These are phyloP conservation scores for Xerocomellus dryophilus DNA, from an alignment of 768 basidiomycete genomes.

Conservation along the genomic window DNA sequence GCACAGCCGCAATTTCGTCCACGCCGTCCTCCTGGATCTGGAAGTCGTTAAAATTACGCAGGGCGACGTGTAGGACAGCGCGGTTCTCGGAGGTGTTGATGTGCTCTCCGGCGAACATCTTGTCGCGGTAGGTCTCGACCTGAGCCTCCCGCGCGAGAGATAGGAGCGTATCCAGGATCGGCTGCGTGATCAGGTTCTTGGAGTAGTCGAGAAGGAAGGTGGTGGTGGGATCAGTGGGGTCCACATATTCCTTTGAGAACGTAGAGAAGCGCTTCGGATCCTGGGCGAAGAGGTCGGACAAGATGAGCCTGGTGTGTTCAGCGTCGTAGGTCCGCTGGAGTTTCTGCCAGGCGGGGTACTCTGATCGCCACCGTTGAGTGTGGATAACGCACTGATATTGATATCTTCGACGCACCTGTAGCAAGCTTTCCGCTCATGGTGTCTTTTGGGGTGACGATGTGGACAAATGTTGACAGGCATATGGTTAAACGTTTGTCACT, in stretches of 20 bases:
- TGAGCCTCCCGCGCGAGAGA: slow-evolving; percentile 80
- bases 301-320: slow-evolving; percentile 68
- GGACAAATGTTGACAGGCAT: slow-evolving; percentile 1
- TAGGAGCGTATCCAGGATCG: slow-evolving; percentile 76
- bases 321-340: slow-evolving; percentile 81
- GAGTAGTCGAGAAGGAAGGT: slow-evolving; percentile 94
- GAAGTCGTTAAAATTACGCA: slow-evolving; percentile 78
- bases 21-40: slow-evolving; percentile 78
- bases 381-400: neutral
- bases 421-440: slow-evolving; percentile 65
- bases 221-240: slow-evolving; percentile 60
- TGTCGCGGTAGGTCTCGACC: slow-evolving; percentile 80
- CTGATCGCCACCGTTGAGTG: slow-evolving; percentile 39
- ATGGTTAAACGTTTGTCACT: neutral
- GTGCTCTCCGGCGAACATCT: slow-evolving; percentile 94
- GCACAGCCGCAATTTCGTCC: slow-evolving; percentile 76
- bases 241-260: slow-evolving; percentile 76
- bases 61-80: slow-evolving; percentile 91
- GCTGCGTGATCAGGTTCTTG: slow-evolving; percentile 90
- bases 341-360: slow-evolving; percentile 87
- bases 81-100: slow-evolving; percentile 99
- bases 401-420: slow-evolving; percentile 40
- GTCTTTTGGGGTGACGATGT: neutral
- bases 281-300: slow-evolving; percentile 89
- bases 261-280: slow-evolving; percentile 85